phyloP scores from a whole-genome alignment of 2,329 filamentous ascomycete genomes.

The Paecilomyces variotii region DNA sequence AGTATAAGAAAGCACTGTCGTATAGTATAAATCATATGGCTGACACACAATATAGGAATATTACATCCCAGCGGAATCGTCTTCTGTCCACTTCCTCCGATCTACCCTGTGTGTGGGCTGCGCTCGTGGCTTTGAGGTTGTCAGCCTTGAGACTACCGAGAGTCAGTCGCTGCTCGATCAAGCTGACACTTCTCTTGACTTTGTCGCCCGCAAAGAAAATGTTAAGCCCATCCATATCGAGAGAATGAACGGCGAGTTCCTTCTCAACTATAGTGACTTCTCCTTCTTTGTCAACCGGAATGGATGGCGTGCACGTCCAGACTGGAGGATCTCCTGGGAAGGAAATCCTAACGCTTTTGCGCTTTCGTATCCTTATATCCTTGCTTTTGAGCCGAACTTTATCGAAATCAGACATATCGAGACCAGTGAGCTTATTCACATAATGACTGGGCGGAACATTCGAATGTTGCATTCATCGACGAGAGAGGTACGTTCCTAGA shows the following conservation, averaged over 20 bases:
- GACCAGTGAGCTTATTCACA: constrained; percentile 81
- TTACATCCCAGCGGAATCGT: constrained; percentile 97
- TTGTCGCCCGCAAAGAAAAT: constrained; percentile 87
- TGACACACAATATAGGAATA: constrained; percentile 61
- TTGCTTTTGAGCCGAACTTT: constrained; percentile 95
- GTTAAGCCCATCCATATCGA: constrained; percentile 96
- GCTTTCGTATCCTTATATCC: constrained; percentile 90
- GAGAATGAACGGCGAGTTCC: constrained; percentile 89
- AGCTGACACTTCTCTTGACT: constrained; percentile 94
- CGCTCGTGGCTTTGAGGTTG: constrained; percentile 91
- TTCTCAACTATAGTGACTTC: constrained; percentile 97
- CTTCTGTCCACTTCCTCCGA: constrained; percentile 93
- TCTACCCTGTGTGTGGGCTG: constrained; percentile 96
- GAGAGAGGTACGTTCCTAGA: constrained; percentile 64
- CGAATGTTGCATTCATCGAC: constrained; percentile 96
- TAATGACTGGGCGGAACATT: constrained; percentile 93
- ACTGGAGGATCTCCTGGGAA: constrained; percentile 98
- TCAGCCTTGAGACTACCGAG: constrained; percentile 93
- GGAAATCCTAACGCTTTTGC: constrained; percentile 87
- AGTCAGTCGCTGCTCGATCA: constrained; percentile 95
- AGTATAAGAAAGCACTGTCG: constrained; percentile 7
- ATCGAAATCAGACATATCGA: constrained; percentile 96
- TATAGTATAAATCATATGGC: neutral
- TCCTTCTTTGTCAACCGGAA: constrained; percentile 99
- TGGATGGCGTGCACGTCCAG: constrained; percentile 88